These are phyloP conservation scores for Nelumbo lutea DNA, from an alignment of 164 flowering plant genomes.

Conservation along the genomic window DNA sequence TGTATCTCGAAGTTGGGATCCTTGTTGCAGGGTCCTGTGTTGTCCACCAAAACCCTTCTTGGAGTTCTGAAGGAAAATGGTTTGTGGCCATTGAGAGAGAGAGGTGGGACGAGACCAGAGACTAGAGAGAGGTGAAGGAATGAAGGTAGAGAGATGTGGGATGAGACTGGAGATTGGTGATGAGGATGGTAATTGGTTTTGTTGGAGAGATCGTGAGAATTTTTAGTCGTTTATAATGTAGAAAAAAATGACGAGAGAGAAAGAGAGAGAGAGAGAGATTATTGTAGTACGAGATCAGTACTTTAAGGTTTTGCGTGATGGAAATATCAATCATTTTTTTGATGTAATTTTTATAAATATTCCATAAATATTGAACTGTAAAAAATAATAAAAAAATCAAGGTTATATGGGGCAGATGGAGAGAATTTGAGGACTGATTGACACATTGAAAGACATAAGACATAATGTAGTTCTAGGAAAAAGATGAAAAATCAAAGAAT, in stretches of 20 bases:
- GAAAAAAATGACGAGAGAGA: not conserved
- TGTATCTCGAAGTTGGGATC: slow-evolving; percentile 9
- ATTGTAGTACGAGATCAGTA: slow-evolving; percentile 28
- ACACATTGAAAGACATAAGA: too few relatives aligned
- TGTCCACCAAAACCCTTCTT: slow-evolving; percentile 25
- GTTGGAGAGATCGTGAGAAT: too few relatives aligned
- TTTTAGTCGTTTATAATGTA: too few relatives aligned
- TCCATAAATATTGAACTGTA: not conserved
- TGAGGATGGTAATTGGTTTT: too few relatives aligned
- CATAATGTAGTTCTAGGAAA: too few relatives aligned
- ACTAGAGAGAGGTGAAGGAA: slow-evolving; percentile 23
- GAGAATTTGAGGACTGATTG: not conserved
- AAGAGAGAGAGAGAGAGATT: slow-evolving; percentile 15
- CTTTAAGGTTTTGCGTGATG: slow-evolving; percentile 48
- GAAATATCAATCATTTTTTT: slow-evolving; percentile 34
- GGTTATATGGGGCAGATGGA: too few relatives aligned
- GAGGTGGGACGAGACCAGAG: not conserved
- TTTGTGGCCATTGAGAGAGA: slow-evolving; percentile 24
- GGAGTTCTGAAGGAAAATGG: slow-evolving; percentile 26
- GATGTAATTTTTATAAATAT: not conserved
- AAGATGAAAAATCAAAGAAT: too few relatives aligned
- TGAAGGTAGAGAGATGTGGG: not conserved
- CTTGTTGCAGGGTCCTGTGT: slow-evolving; percentile 16
- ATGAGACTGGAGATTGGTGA: too few relatives aligned
- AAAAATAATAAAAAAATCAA: not conserved